Evolutionary conservation across 306 rosid genomes (phyloP).

Genomic region (Senna tora): DNA sequence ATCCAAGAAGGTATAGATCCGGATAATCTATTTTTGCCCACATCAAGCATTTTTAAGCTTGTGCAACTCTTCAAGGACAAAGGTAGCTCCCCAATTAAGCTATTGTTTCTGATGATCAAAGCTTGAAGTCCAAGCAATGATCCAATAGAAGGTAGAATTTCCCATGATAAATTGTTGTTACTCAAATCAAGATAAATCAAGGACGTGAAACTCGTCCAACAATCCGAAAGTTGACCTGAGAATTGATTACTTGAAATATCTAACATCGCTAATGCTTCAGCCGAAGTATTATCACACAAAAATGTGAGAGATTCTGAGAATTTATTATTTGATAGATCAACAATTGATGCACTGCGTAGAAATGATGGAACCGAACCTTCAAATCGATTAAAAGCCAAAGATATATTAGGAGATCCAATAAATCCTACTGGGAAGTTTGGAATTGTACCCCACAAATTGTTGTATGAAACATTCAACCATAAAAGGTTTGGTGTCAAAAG

Average conservation of each 20-base stretch:
- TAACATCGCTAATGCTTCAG: neutral
- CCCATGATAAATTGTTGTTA: constrained; percentile 25
- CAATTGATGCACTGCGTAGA: neutral
- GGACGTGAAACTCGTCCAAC: constrained; percentile 31
- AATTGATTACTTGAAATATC: constrained; percentile 25
- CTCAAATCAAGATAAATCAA: constrained; percentile 33
- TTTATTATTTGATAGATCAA: constrained; percentile 35
- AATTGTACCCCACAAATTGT: constrained; percentile 24
- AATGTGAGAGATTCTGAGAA: constrained; percentile 2
- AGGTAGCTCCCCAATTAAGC: neutral
- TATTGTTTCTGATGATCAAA: constrained; percentile 28
- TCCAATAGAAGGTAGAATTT: constrained; percentile 29
- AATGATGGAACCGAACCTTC: constrained; percentile 27
- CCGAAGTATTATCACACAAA: neutral
- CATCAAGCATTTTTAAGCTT: constrained; percentile 23
- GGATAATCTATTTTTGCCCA: constrained; percentile 26
- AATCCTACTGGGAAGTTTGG: neutral
- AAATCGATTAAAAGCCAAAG: constrained; percentile 19
- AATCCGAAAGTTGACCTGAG: constrained; percentile 21
- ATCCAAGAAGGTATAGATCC: constrained; percentile 38
- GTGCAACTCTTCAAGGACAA: constrained; percentile 24
- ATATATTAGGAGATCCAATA: neutral
- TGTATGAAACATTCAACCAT: constrained; percentile 25
- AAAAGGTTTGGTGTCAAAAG: neutral
- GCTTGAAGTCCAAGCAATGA: neutral